A percentile compares a stretch with the other conserved stretches of the same genome.
Conservation (phyloP, 2,329 filamentous ascomycete species). For the Leptographium flavum region DNA sequence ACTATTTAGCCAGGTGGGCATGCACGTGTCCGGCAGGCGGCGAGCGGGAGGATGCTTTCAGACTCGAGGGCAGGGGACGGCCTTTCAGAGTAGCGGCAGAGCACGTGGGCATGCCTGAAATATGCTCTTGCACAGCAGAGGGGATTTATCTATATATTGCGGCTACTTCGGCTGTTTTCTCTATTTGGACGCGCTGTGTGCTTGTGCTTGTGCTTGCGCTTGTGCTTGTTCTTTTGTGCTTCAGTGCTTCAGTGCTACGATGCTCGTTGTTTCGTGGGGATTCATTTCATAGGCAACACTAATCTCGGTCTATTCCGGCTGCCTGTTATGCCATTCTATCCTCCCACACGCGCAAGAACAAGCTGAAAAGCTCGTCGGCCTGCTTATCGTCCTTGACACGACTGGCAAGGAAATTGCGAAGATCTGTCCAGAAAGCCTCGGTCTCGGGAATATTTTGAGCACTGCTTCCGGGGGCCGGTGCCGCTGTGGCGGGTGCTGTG, state of each 20-base stretch:
- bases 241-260: no score
- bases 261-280: no score
- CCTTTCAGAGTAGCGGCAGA: not conserved
- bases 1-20: not conserved
- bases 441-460: constrained; percentile 44
- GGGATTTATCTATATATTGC: not conserved
- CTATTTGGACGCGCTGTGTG: not conserved
- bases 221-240: not conserved
- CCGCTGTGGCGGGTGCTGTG: constrained; percentile 16
- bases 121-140: not conserved
- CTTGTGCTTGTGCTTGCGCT: not conserved
- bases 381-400: constrained; percentile 56
- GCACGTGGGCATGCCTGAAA: not conserved
- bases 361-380: constrained; percentile 46
- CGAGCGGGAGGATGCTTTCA: not conserved
- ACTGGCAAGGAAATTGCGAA: constrained; percentile 68
- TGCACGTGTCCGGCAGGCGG: not conserved
- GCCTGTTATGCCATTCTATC: constrained; percentile 14
- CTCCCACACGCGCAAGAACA: constrained; percentile 63
- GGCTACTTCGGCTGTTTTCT: not conserved
- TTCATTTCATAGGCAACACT: not conserved
- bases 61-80: not conserved
- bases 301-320: not conserved
- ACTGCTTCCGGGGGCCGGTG: not conserved
- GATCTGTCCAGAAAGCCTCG: constrained; percentile 73